Percentiles rank a stretch among this genome's conserved stretches.
These are phyloP conservation scores for Hymenoscyphus fraxineus DNA, from an alignment of 2,329 filamentous ascomycete genomes.

Conservation along the genomic window DNA sequence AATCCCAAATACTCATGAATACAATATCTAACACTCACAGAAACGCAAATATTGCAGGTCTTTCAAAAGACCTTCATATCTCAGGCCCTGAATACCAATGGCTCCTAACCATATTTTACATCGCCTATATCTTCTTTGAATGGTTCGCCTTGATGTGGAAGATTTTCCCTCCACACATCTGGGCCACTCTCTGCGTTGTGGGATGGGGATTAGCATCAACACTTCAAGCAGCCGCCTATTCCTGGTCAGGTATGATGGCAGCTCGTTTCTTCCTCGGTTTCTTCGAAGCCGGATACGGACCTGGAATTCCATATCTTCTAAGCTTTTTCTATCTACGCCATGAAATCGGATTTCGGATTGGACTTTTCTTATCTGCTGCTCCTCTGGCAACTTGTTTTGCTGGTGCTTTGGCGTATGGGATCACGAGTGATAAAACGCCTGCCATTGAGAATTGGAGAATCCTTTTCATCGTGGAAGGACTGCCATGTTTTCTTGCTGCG, in stretches of 20 bases:
- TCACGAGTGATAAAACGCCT: conserved; percentile 56
- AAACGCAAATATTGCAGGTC: conserved; percentile 52
- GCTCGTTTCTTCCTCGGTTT: conserved; percentile 39
- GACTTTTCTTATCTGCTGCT: conserved; percentile 62
- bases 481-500: conserved; percentile 54
- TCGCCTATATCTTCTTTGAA: conserved; percentile 40
- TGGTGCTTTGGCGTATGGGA: conserved; percentile 64
- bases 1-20: not conserved
- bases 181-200: conserved; percentile 35
- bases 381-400: conserved; percentile 68
- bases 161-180: conserved; percentile 38
- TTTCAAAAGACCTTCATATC: conserved; percentile 47
- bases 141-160: conserved; percentile 40
- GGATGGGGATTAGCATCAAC: conserved; percentile 37
- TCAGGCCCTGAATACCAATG: conserved; percentile 40
- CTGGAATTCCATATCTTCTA: conserved; percentile 40
- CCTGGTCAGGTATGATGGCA: conserved; percentile 36
- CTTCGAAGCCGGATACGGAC: conserved; percentile 36
- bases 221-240: conserved; percentile 43
- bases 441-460: conserved; percentile 58
- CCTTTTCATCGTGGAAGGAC: conserved; percentile 62
- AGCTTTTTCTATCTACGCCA: conserved; percentile 45
- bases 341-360: conserved; percentile 68
- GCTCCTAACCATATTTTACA: conserved; percentile 41
- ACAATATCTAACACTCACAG: conserved; percentile 28